Evolutionary conservation across 257 asterid species (phyloP).

Genomic region (Nicotiana benthamiana): DNA sequence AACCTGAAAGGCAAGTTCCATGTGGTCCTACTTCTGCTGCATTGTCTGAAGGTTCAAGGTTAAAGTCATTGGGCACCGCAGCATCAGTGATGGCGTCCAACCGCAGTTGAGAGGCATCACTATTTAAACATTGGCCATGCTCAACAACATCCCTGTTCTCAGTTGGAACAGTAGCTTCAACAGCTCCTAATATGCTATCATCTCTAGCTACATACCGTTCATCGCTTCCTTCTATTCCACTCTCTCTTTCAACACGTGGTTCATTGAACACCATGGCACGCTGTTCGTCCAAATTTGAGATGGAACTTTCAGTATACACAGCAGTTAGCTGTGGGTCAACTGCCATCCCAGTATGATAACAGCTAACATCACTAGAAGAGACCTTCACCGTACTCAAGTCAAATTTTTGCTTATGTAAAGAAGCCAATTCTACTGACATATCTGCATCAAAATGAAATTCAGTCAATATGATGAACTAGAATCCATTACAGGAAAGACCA

Average conservation of each 20-base stretch:
- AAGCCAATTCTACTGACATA: conserved; percentile 45
- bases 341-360: conserved; percentile 24
- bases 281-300: conserved; percentile 12
- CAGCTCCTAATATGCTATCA: conserved; percentile 19
- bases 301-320: conserved; percentile 28
- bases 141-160: conserved; percentile 27
- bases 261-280: conserved; percentile 14
- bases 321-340: conserved; percentile 21
- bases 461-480: background rate
- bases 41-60: conserved; percentile 22
- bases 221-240: conserved; percentile 15
- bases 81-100: conserved; percentile 16
- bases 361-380: conserved; percentile 27
- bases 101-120: conserved; percentile 13
- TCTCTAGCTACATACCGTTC: conserved; percentile 25
- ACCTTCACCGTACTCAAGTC: conserved; percentile 53
- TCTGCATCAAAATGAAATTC: conserved; percentile 35
- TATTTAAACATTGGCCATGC: conserved; percentile 9
- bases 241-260: conserved; percentile 13
- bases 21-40: conserved; percentile 24
- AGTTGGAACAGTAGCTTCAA: conserved; percentile 21
- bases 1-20: conserved; percentile 12
- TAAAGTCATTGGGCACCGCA: conserved; percentile 13
- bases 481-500: background rate
- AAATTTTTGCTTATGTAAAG: conserved; percentile 44